Evolutionary conservation across 2,329 filamentous ascomycete species (phyloP).

Genomic region (Ustulina deusta): DNA sequence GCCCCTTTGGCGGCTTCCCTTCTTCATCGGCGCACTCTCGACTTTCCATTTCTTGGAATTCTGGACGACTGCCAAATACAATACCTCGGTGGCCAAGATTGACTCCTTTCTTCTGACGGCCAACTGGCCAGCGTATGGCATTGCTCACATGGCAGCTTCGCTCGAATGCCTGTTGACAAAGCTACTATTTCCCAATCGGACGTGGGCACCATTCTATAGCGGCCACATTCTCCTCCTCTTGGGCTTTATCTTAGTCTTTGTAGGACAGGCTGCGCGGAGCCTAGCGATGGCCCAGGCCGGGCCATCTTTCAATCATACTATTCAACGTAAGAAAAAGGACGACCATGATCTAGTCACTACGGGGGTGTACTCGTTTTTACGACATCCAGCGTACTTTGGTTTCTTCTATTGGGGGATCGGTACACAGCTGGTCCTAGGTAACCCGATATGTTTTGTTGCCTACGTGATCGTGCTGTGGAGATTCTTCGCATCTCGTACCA

Average conservation of each 20-base stretch:
- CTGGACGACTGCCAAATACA: constrained; percentile 87
- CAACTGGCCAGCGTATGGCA: constrained; percentile 86
- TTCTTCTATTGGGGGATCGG: constrained; percentile 99
- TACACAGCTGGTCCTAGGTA: constrained; percentile 90
- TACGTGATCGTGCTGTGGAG: constrained; percentile 84
- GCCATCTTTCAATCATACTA: constrained; percentile 89
- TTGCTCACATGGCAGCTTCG: constrained; percentile 81
- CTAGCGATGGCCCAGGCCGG: constrained; percentile 90
- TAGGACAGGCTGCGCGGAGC: constrained; percentile 82
- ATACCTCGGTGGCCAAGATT: constrained; percentile 78
- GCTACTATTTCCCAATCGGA: constrained; percentile 64
- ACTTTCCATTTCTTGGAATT: constrained; percentile 97
- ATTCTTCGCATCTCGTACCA: constrained; percentile 83
- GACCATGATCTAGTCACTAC: constrained; percentile 84
- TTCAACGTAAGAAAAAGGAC: constrained; percentile 75
- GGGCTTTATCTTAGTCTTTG: constrained; percentile 72
- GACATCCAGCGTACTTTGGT: constrained; percentile 96
- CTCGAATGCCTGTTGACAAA: constrained; percentile 76
- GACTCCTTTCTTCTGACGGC: constrained; percentile 84
- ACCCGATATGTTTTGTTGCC: constrained; percentile 78
- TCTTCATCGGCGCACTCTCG: constrained; percentile 76
- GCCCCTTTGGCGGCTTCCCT: constrained; percentile 71
- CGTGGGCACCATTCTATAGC: constrained; percentile 60
- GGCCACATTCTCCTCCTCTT: constrained; percentile 59
- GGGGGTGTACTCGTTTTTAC: constrained; percentile 79